Conservation (phyloP, 495 filamentous ascomycete species). For the Bombardia bombarda region DNA sequence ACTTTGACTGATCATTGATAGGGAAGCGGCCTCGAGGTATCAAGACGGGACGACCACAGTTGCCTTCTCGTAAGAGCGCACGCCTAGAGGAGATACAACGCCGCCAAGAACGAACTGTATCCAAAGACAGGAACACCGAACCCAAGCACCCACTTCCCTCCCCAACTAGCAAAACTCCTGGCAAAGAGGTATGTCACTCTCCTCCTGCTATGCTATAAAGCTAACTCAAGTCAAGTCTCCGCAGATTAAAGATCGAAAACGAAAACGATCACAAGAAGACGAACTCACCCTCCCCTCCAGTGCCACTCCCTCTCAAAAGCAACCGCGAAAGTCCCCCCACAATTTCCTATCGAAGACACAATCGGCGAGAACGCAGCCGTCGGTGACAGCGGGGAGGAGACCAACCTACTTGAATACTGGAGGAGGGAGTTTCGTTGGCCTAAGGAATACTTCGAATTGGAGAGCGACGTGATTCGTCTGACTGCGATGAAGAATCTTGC, state of each 20-base stretch:
- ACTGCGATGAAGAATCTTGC: background rate
- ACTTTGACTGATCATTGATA: too few relatives aligned
- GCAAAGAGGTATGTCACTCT: too few relatives aligned
- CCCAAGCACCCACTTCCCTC: too few relatives aligned
- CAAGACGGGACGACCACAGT: too few relatives aligned
- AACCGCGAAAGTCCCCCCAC: background rate
- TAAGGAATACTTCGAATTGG: background rate
- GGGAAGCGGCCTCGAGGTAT: too few relatives aligned
- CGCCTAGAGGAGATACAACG: too few relatives aligned
- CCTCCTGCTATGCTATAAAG: too few relatives aligned
- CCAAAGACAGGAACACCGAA: too few relatives aligned
- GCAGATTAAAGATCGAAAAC: background rate
- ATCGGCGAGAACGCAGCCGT: background rate
- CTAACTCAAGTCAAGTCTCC: too few relatives aligned
- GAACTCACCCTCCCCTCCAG: background rate
- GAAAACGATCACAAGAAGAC: conserved; percentile 14
- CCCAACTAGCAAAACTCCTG: too few relatives aligned
- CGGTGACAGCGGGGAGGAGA: background rate
- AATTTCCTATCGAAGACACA: background rate
- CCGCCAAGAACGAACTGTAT: too few relatives aligned
- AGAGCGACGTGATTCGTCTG: background rate
- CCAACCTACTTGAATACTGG: background rate
- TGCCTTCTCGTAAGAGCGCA: too few relatives aligned
- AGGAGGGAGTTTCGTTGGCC: background rate
- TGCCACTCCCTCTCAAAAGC: background rate